Percentiles rank a stretch among this genome's conserved stretches.
These are phyloP conservation scores for Ogataea methylovora DNA, from an alignment of 805 yeast species.

Conservation along the genomic window DNA sequence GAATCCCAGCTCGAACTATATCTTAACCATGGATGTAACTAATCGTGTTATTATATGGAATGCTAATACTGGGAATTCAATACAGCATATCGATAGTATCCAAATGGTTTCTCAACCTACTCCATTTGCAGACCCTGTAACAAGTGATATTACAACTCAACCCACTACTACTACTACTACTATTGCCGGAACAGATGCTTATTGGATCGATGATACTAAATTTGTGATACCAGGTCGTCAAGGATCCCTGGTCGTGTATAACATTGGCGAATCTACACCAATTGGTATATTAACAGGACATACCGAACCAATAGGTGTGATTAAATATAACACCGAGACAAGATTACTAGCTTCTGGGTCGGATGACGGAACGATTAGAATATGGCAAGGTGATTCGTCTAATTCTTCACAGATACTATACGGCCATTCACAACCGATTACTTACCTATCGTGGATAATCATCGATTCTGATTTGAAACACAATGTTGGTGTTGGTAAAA, in stretches of 20 bases:
- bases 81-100: slow-evolving; percentile 35
- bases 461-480: slow-evolving; percentile 14
- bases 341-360: slow-evolving; percentile 66
- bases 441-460: slow-evolving; percentile 49
- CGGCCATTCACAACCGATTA: slow-evolving; percentile 54
- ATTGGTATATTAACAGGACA: slow-evolving; percentile 59
- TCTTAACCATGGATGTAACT: slow-evolving; percentile 54
- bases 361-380: slow-evolving; percentile 64
- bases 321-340: slow-evolving; percentile 44
- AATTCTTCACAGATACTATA: slow-evolving; percentile 39
- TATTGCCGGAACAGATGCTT: slow-evolving; percentile 43
- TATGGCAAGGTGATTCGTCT: slow-evolving; percentile 66
- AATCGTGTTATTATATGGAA: slow-evolving; percentile 62
- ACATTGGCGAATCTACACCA: slow-evolving; percentile 38
- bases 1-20: slow-evolving; percentile 42
- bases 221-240: slow-evolving; percentile 64
- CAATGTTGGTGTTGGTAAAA: slow-evolving; percentile 9
- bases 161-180: neutral
- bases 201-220: slow-evolving; percentile 66
- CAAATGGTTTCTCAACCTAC: slow-evolving; percentile 1
- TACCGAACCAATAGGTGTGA: slow-evolving; percentile 44
- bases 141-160: neutral
- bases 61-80: slow-evolving; percentile 40
- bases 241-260: slow-evolving; percentile 48
- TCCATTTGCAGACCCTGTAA: neutral